Percentiles rank a stretch among this genome's conserved stretches.
Conservation (phyloP, 192 early-diverging fungal genomes). For the Backusella westeae region DNA sequence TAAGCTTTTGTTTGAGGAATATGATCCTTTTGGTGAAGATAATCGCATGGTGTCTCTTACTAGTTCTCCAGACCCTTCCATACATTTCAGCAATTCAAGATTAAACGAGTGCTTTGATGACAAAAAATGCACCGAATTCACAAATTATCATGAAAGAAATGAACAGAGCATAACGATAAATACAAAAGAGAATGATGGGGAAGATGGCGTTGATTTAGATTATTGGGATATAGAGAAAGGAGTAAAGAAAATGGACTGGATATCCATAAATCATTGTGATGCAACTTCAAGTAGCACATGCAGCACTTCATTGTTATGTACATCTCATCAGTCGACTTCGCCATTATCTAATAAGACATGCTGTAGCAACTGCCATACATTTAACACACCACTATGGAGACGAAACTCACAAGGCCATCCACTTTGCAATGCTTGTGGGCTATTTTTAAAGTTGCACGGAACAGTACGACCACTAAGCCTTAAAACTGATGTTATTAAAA, state of each 20-base stretch:
- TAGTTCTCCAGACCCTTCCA: background rate
- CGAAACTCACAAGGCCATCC: constrained; percentile 74
- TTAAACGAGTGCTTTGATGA: background rate
- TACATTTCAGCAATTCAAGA: background rate
- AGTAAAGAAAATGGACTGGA: background rate
- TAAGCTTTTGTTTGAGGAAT: background rate
- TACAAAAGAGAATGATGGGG: background rate
- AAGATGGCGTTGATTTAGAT: background rate
- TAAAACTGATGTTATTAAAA: constrained; percentile 80
- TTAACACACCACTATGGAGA: constrained; percentile 86
- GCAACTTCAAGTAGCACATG: background rate
- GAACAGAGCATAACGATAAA: background rate
- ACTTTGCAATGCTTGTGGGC: constrained; percentile 92
- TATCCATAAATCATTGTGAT: background rate
- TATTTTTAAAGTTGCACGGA: constrained; percentile 90
- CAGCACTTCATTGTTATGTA: background rate
- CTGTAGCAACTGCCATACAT: constrained; percentile 82
- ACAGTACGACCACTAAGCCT: constrained; percentile 73
- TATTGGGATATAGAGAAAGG: background rate
- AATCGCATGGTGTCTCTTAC: background rate
- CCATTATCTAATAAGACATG: background rate
- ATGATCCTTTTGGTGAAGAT: background rate
- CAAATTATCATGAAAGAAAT: background rate
- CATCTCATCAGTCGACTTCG: background rate
- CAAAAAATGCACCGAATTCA: background rate